These are phyloP conservation scores for Pseudocercospora pini-densiflorae DNA, from an alignment of 2,329 filamentous ascomycete species.

Conservation along the genomic window DNA sequence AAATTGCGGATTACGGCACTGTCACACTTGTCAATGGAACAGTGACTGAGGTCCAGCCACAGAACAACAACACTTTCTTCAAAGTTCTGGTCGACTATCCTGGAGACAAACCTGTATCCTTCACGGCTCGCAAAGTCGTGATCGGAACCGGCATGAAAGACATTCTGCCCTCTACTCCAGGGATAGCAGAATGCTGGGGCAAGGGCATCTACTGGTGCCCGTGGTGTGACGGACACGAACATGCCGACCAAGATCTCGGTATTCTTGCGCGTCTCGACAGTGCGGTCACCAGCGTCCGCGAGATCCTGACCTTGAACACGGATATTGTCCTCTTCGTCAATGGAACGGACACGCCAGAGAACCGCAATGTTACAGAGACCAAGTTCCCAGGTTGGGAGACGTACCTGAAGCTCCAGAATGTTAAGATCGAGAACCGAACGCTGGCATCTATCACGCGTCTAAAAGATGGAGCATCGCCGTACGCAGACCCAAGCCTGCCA, in stretches of 20 bases:
- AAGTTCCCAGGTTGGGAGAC: conserved; percentile 21
- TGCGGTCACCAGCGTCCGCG: conserved; percentile 16
- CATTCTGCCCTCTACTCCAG: conserved; percentile 27
- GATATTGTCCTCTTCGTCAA: conserved; percentile 24
- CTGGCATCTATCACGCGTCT: conserved; percentile 15
- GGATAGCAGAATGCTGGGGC: conserved; percentile 33
- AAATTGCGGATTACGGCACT: conserved; percentile 30
- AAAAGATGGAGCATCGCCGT: conserved; percentile 12
- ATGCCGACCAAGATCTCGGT: conserved; percentile 19
- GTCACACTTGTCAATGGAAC: conserved; percentile 21
- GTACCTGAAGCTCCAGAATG: conserved; percentile 19
- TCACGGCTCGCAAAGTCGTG: conserved; percentile 27
- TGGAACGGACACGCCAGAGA: conserved; percentile 20
- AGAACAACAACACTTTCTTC: conserved; percentile 18
- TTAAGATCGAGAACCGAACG: conserved; percentile 22
- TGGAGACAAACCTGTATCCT: conserved; percentile 19
- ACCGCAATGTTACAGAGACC: conserved; percentile 15
- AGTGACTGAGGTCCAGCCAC: conserved; percentile 13
- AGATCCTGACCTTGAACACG: conserved; percentile 19
- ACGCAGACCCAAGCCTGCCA: conserved; percentile 17
- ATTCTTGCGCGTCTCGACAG: conserved; percentile 17
- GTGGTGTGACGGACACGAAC: conserved; percentile 33
- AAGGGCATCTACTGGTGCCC: conserved; percentile 33
- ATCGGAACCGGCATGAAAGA: conserved; percentile 32
- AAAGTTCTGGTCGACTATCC: conserved; percentile 16